Evolutionary conservation across 495 filamentous ascomycete species (phyloP).

Genomic region (Lichenothelia convexa): DNA sequence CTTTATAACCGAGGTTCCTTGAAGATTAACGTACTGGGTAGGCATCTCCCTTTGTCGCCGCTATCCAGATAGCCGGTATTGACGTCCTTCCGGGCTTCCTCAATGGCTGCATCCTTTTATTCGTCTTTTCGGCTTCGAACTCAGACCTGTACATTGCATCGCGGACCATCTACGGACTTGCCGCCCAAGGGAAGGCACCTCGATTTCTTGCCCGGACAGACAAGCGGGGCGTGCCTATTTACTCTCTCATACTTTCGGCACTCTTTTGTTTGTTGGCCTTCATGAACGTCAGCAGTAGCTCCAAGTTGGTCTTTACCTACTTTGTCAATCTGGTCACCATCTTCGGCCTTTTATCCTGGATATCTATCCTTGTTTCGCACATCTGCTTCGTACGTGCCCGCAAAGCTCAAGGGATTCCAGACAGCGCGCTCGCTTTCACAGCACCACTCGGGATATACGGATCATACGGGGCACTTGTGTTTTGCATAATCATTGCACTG

Average conservation of each 20-base stretch:
- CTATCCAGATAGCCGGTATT: slow-evolving; percentile 36
- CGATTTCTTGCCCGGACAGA: slow-evolving; percentile 52
- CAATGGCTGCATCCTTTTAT: slow-evolving; percentile 54
- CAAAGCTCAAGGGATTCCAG: slow-evolving; percentile 48
- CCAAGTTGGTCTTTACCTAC: slow-evolving; percentile 56
- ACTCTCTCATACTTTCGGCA: slow-evolving; percentile 42
- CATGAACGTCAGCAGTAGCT: slow-evolving; percentile 55
- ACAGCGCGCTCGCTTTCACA: slow-evolving; percentile 47
- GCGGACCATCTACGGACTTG: slow-evolving; percentile 62
- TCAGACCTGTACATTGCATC: slow-evolving; percentile 70
- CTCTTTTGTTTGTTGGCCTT: slow-evolving; percentile 52
- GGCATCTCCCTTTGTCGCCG: slow-evolving; percentile 46
- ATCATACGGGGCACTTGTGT: slow-evolving; percentile 45
- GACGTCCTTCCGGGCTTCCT: slow-evolving; percentile 34
- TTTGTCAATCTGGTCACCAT: slow-evolving; percentile 70
- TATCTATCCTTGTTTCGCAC: slow-evolving; percentile 67
- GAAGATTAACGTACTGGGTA: no score
- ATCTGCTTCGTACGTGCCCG: slow-evolving; percentile 63
- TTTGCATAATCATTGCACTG: slow-evolving; percentile 52
- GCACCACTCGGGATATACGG: slow-evolving; percentile 53
- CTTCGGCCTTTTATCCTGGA: slow-evolving; percentile 67
- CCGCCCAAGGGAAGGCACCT: slow-evolving; percentile 59
- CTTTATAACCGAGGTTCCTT: no score
- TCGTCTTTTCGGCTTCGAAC: slow-evolving; percentile 66
- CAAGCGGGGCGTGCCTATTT: slow-evolving; percentile 55